These are phyloP conservation scores for Lenwebbia sp. DNA, from an alignment of 345 rosid genomes.

Conservation along the genomic window DNA sequence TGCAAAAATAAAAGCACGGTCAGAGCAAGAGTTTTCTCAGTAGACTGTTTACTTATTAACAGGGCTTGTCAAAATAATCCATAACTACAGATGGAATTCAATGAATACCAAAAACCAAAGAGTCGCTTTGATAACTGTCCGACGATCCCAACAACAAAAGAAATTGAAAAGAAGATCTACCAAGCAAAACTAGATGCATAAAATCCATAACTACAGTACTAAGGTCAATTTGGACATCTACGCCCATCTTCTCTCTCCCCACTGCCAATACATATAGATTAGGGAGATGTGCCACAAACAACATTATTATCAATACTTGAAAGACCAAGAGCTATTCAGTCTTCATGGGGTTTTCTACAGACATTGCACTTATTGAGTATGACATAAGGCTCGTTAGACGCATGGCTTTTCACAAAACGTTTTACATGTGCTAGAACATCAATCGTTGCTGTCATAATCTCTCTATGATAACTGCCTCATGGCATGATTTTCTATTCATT, in stretches of 20 bases:
- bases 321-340: background rate
- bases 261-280: background rate
- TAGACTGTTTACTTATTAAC: background rate
- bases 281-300: background rate
- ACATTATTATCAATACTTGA: background rate
- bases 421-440: background rate
- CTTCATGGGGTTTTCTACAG: background rate
- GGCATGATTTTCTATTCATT: background rate
- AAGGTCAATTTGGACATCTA: background rate
- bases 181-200: background rate
- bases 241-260: background rate
- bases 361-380: background rate
- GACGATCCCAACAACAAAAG: background rate
- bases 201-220: background rate
- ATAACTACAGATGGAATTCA: background rate
- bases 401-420: background rate
- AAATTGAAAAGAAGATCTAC: background rate
- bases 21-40: background rate
- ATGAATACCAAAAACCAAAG: background rate
- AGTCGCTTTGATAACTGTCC: background rate
- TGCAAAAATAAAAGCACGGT: background rate
- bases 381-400: background rate
- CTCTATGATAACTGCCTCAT: background rate
- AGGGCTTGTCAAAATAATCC: background rate
- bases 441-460: background rate